A percentile compares a stretch with the other conserved stretches of the same genome.
These are phyloP conservation scores for Fomitopsis palustris DNA, from an alignment of 1,284 basidiomycete genomes.

Conservation along the genomic window DNA sequence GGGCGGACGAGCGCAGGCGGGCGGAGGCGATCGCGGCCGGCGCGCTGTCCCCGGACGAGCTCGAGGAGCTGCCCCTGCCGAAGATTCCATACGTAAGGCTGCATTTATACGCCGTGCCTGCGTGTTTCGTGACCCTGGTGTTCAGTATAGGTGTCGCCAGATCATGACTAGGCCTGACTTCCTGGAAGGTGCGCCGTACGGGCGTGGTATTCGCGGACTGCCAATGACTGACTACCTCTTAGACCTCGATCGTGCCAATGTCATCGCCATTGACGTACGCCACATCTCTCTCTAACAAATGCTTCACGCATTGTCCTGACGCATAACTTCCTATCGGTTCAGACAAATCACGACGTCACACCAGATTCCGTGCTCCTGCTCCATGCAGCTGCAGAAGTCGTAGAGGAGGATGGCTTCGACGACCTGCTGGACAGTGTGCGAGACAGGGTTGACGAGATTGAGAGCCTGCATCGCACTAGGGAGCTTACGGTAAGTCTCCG, in stretches of 20 bases:
- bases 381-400: slow-evolving; percentile 65
- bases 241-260: slow-evolving; percentile 65
- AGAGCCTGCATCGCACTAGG: slow-evolving; percentile 67
- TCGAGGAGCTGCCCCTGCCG: slow-evolving; percentile 50
- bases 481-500: slow-evolving; percentile 59
- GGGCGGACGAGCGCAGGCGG: slow-evolving; percentile 44
- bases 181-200: slow-evolving; percentile 51
- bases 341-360: slow-evolving; percentile 74
- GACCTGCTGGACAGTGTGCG: slow-evolving; percentile 67
- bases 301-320: not conserved
- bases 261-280: slow-evolving; percentile 75
- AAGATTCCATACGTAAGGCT: slow-evolving; percentile 53
- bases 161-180: slow-evolving; percentile 86
- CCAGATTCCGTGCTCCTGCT: slow-evolving; percentile 77
- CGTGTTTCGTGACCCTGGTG: slow-evolving; percentile 9
- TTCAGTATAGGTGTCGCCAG: slow-evolving; percentile 60
- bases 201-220: slow-evolving; percentile 1
- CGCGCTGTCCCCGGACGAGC: slow-evolving; percentile 30
- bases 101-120: not conserved
- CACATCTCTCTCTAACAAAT: not conserved
- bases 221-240: slow-evolving; percentile 1
- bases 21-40: slow-evolving; percentile 38
- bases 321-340: slow-evolving; percentile 4
- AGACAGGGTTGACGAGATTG: slow-evolving; percentile 72
- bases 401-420: slow-evolving; percentile 70